Percentiles rank a stretch among this genome's conserved stretches.
phyloP scores from a whole-genome alignment of 1,139 yeast genomes.

The Sugiyamaella japonica region DNA sequence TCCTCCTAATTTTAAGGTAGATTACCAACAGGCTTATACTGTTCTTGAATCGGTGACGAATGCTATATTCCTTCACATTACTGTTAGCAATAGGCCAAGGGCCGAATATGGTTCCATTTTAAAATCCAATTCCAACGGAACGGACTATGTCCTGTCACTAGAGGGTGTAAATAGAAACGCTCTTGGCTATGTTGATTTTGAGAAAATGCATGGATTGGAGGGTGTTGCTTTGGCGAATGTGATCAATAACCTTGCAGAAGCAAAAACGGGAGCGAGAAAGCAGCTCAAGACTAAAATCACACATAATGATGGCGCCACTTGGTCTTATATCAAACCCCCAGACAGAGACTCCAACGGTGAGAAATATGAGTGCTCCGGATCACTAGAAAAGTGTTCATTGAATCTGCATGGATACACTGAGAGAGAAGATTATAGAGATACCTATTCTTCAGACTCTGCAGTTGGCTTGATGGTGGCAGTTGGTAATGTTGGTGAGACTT shows the following conservation, averaged over 20 bases:
- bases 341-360: constrained; percentile 60
- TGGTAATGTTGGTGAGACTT: constrained; percentile 80
- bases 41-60: constrained; percentile 73
- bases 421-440: constrained; percentile 76
- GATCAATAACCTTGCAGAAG: constrained; percentile 56
- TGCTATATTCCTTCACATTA: constrained; percentile 79
- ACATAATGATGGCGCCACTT: constrained; percentile 89
- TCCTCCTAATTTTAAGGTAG: constrained; percentile 66
- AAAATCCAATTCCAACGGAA: constrained; percentile 93
- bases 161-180: constrained; percentile 73
- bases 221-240: constrained; percentile 78
- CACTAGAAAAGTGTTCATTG: constrained; percentile 65
- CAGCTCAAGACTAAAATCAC: constrained; percentile 70
- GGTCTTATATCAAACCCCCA: constrained; percentile 76
- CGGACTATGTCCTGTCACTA: constrained; percentile 75
- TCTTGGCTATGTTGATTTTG: constrained; percentile 84
- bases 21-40: constrained; percentile 77
- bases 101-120: constrained; percentile 77
- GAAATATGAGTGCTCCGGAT: constrained; percentile 50
- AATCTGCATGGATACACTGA: constrained; percentile 92
- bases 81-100: constrained; percentile 54
- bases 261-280: constrained; percentile 48
- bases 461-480: constrained; percentile 82
- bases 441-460: constrained; percentile 86
- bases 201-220: constrained; percentile 80